Percentiles rank a stretch among this genome's conserved stretches.
Evolutionary conservation across 257 asterid species (phyloP).

Genomic region (Euphrasia confusa): DNA sequence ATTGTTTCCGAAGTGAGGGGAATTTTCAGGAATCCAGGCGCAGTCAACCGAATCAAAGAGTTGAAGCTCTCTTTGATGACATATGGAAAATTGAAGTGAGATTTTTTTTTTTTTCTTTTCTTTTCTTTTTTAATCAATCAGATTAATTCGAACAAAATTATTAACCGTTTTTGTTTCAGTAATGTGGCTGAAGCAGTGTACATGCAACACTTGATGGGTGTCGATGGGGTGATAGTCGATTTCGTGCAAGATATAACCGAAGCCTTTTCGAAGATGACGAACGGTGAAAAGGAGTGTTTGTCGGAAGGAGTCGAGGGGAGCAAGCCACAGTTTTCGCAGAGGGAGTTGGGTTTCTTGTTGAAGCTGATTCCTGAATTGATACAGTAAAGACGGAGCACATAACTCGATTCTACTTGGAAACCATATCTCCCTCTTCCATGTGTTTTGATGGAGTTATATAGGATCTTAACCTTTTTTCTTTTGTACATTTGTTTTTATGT

Average conservation of each 20-base stretch:
- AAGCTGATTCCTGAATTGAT: slow-evolving; percentile 77
- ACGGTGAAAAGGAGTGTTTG: slow-evolving; percentile 21
- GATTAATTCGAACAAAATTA: neutral
- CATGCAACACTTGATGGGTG: slow-evolving; percentile 85
- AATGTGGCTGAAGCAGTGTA: slow-evolving; percentile 86
- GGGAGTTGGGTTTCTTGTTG: slow-evolving; percentile 75
- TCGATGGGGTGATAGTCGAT: slow-evolving; percentile 92
- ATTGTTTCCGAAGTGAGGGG: slow-evolving; percentile 84
- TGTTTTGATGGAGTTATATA: too few species aligned
- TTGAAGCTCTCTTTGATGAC: slow-evolving; percentile 62
- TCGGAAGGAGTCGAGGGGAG: slow-evolving; percentile 33
- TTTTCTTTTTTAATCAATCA: too few species aligned
- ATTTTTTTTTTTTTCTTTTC: too few species aligned
- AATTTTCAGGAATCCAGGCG: slow-evolving; percentile 66
- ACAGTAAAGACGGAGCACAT: slow-evolving; percentile 29
- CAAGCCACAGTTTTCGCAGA: slow-evolving; percentile 69
- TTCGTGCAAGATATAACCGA: slow-evolving; percentile 64
- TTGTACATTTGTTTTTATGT: too few species aligned
- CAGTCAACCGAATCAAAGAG: slow-evolving; percentile 72
- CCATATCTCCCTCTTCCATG: too few species aligned
- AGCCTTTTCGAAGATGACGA: slow-evolving; percentile 49
- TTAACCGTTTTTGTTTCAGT: slow-evolving; percentile 26
- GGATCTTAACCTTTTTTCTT: too few species aligned
- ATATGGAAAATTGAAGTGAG: slow-evolving; percentile 87
- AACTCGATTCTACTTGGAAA: too few species aligned